Base-by-base conservation (phyloP, 148 eudicot species). In the Cornus florida region DNA sequence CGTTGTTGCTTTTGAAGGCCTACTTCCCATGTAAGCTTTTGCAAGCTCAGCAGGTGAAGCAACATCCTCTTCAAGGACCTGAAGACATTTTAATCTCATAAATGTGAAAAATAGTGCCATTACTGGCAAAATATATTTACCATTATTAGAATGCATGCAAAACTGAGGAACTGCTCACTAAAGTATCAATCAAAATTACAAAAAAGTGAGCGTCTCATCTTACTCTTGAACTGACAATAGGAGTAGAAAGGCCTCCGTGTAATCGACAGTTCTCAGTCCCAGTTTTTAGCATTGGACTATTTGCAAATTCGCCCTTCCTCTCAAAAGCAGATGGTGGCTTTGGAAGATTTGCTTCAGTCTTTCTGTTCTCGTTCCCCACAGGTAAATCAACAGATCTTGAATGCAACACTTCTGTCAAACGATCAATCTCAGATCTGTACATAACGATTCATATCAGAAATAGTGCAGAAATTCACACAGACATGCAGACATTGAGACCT, bases 31-130 rank as follows among this genome's bases (percentile, higher is more conserved):
- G 84, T 94, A 97, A 59, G 95, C 95, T 90, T 94, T 97, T 72
- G 99, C 99, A 82, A 97, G 92, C 77, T 97, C 98, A 79, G 94
- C 92, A 79, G 99, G 98, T 31, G 97, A 90, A 59, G 94, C 90
- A 84, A 88, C 71, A 79, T 86, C 89, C 77, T 89, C 98, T 69
- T 88, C 91, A 81, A 80, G 78, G 66, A 82, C 92, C 99, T 93
- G 81, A 43, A 78, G 32, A 70, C 39, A 76, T 53, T 53, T 53
- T 53, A 11, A 19, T 69, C 11, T 19, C 65, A 38, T 32, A 50
- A 57, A 50, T 14, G 24, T 68, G 31, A 39, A 60, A 57, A 53
- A 13, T 10, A 12, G 17, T 16, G 19, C 14, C 19, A 53, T 14
- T 16, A 16, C 19, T 11, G 17, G 19, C 19, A 53, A 53, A 11